Evolutionary conservation across 148 eudicot genomes (phyloP).

Genomic region (Arbutus unedo): DNA sequence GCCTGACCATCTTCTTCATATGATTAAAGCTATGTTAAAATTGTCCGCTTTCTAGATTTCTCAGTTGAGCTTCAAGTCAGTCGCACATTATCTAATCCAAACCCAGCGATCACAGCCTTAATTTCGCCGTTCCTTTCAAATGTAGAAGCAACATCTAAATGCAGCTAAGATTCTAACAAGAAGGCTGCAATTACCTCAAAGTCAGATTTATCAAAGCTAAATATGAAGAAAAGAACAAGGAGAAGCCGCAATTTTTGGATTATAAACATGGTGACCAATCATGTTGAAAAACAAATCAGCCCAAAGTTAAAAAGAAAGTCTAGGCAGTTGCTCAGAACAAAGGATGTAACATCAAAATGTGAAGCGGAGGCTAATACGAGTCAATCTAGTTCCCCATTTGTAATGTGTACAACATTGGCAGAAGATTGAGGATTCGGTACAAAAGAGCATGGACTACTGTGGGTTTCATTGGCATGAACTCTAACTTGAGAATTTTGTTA

Average conservation of each 20-base stretch:
- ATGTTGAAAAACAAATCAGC: background rate
- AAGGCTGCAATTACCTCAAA: background rate
- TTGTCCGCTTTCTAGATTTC: constrained; percentile 40
- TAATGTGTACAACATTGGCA: constrained; percentile 22
- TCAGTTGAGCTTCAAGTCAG: constrained; percentile 73
- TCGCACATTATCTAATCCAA: constrained; percentile 81
- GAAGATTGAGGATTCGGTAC: constrained; percentile 27
- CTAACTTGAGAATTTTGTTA: background rate
- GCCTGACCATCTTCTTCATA: background rate
- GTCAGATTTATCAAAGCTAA: background rate
- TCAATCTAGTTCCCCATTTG: too few relatives aligned
- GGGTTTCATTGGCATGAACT: background rate
- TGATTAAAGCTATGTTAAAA: background rate
- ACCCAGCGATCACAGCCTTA: constrained; percentile 49
- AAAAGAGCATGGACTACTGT: background rate
- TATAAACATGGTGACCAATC: background rate
- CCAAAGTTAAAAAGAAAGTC: background rate
- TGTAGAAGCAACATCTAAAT: constrained; percentile 22
- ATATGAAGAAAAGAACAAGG: constrained; percentile 13
- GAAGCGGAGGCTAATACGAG: too few relatives aligned
- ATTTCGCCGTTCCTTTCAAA: constrained; percentile 48
- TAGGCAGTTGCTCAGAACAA: background rate
- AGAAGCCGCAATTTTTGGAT: background rate
- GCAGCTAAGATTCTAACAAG: background rate
- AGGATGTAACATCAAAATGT: too few relatives aligned